Evolutionary conservation across 129 eudicot genomes (phyloP).

Genomic region (Flaveria trinervia): DNA sequence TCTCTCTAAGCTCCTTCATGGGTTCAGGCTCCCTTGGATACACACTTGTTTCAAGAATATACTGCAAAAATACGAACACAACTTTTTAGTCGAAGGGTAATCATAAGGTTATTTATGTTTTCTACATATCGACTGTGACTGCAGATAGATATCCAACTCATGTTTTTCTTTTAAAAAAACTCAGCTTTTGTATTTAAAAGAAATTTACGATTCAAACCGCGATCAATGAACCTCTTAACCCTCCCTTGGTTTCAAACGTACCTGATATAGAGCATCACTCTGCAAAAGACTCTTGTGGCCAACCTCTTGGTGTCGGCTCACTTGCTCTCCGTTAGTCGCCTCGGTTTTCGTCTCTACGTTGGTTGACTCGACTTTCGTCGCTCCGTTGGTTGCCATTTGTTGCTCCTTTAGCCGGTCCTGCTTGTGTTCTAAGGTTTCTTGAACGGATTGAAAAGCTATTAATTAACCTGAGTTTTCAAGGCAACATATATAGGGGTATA

Average conservation of each 20-base stretch:
- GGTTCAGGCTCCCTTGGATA: conserved; percentile 84
- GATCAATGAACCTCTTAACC: no score
- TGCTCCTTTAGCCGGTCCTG: no score
- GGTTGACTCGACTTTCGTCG: conserved; percentile 38
- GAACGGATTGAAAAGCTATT: background rate
- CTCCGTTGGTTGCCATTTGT: conserved; percentile 48
- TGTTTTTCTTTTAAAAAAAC: no score
- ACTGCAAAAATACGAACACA: conserved; percentile 26
- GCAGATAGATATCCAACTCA: no score
- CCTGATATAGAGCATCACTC: conserved; percentile 87
- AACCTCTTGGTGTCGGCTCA: conserved; percentile 62
- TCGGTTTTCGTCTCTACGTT: conserved; percentile 37
- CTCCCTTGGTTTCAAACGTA: background rate
- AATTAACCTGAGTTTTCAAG: conserved; percentile 30
- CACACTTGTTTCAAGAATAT: conserved; percentile 84
- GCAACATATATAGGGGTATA: conserved; percentile 32
- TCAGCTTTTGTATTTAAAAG: no score
- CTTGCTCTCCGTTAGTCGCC: conserved; percentile 36
- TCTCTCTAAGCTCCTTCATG: conserved; percentile 81
- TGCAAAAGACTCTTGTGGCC: conserved; percentile 91
- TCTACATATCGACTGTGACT: no score
- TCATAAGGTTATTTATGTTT: no score
- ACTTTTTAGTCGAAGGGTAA: no score
- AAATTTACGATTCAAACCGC: no score
- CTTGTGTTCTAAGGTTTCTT: no score